Percentiles rank a stretch among this genome's conserved stretches.
Evolutionary conservation across 176 grass and related monocot genomes (phyloP).

Genomic region (Secale cereale): DNA sequence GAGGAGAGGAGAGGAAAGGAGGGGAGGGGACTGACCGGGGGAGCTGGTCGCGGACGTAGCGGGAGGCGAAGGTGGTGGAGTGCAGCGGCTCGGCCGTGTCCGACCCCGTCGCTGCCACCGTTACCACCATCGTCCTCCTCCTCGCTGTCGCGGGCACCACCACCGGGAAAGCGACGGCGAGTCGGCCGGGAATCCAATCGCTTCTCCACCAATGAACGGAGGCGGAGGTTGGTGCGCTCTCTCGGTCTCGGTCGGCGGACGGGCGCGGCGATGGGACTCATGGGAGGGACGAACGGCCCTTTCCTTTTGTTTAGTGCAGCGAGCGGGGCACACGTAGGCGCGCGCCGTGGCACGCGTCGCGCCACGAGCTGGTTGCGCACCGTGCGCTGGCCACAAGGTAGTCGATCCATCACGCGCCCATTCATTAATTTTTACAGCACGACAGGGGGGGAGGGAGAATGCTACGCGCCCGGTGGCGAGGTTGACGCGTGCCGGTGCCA

Average conservation of each 20-base stretch:
- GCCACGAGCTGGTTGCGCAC: background rate
- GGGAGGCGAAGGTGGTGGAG: constrained; percentile 56
- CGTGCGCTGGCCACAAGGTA: background rate
- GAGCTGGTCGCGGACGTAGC: constrained; percentile 51
- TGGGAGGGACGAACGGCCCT: too few relatives aligned
- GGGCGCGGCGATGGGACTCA: too few relatives aligned
- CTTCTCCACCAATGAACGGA: background rate
- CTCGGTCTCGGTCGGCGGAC: too few relatives aligned
- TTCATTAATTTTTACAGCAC: background rate
- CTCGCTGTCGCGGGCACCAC: background rate
- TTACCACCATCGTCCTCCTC: constrained; percentile 41
- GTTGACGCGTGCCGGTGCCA: background rate
- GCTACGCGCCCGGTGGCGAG: too few relatives aligned
- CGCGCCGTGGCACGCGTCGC: background rate
- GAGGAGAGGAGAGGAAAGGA: too few relatives aligned
- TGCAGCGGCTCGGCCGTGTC: constrained; percentile 33
- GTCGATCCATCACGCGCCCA: background rate
- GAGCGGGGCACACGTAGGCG: background rate
- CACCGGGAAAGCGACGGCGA: constrained; percentile 6
- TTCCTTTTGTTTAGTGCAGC: background rate
- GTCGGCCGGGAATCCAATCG: constrained; percentile 6
- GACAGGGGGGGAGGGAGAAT: too few relatives aligned
- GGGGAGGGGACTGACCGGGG: constrained; percentile 37
- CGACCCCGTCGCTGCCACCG: constrained; percentile 28
- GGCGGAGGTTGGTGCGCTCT: background rate